These are phyloP conservation scores for Diaporthe citriasiana DNA, from an alignment of 2,329 filamentous ascomycete genomes.

Conservation along the genomic window DNA sequence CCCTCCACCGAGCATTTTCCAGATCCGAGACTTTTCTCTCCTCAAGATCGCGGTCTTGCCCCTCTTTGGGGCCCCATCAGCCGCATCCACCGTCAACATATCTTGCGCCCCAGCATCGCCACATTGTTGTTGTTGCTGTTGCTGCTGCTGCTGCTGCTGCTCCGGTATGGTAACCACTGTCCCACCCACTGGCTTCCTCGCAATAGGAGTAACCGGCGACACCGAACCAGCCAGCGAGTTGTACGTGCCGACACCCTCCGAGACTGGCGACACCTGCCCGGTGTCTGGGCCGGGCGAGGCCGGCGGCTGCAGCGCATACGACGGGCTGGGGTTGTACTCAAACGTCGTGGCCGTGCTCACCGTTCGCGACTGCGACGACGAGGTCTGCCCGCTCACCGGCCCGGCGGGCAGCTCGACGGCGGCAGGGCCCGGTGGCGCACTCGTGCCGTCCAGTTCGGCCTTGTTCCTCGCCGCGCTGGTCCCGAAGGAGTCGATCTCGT, in stretches of 20 bases:
- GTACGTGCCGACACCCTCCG: not conserved
- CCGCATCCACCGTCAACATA: not conserved
- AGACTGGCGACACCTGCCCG: constrained; percentile 5
- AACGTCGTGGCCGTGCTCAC: constrained; percentile 24
- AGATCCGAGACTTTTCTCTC: constrained; percentile 23
- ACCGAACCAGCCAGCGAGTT: constrained; percentile 15
- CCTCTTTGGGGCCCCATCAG: constrained; percentile 1
- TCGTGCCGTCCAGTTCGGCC: not conserved
- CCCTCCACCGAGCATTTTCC: constrained; percentile 16
- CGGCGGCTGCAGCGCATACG: constrained; percentile 29
- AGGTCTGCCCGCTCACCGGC: constrained; percentile 17
- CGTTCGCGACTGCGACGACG: not conserved
- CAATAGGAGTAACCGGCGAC: constrained; percentile 25
- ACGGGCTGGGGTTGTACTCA: constrained; percentile 22
- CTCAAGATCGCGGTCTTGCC: not conserved
- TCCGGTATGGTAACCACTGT: not conserved
- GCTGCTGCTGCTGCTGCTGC: constrained; percentile 22
- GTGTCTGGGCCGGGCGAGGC: not conserved
- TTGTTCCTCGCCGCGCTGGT: constrained; percentile 10
- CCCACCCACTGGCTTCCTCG: constrained; percentile 29
- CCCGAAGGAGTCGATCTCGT: constrained; percentile 3
- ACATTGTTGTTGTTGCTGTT: not conserved
- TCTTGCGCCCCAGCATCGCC: not conserved
- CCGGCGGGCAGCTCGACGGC: constrained; percentile 30
- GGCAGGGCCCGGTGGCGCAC: not conserved